Conservation (phyloP, 768 basidiomycete genomes). For the Tylopilus sp. region DNA sequence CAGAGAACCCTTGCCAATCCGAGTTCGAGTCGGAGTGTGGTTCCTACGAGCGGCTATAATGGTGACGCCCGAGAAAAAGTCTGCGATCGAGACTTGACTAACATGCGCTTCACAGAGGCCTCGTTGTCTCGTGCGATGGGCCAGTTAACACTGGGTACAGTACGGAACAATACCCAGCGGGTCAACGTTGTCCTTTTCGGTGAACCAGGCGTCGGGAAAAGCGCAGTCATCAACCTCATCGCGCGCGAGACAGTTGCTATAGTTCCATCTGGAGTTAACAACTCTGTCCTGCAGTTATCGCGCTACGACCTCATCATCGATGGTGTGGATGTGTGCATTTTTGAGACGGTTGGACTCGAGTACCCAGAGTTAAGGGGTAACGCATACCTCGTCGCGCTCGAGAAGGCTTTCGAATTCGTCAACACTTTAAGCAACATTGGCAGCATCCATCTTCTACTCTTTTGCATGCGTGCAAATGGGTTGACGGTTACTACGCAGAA, state of each 20-base stretch:
- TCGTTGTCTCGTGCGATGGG: no score
- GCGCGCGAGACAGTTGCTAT: conserved; percentile 19
- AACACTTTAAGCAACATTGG: conserved; percentile 22
- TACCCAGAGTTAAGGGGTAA: conserved; percentile 29
- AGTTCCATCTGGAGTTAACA: conserved; percentile 28
- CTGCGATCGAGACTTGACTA: no score
- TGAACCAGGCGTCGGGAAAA: conserved; percentile 37
- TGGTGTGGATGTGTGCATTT: conserved; percentile 21
- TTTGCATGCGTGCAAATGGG: conserved; percentile 32
- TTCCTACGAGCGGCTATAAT: no score
- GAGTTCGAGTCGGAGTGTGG: no score
- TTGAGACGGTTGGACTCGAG: conserved; percentile 36
- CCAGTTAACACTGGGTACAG: no score
- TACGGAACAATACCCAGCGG: no score
- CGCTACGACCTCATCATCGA: conserved; percentile 27
- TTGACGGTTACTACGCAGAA: conserved; percentile 27
- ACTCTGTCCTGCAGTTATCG: conserved; percentile 35
- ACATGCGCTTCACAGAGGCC: no score
- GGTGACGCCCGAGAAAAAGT: no score
- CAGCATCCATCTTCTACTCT: conserved; percentile 42
- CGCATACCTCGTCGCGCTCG: conserved; percentile 27
- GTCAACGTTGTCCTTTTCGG: conserved; percentile 43
- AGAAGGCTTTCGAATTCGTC: conserved; percentile 34
- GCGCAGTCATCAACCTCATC: conserved; percentile 31
- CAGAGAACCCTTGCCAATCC: no score